Base-by-base conservation (phyloP, 208 protist genomes). In the Phytomonas francai region DNA sequence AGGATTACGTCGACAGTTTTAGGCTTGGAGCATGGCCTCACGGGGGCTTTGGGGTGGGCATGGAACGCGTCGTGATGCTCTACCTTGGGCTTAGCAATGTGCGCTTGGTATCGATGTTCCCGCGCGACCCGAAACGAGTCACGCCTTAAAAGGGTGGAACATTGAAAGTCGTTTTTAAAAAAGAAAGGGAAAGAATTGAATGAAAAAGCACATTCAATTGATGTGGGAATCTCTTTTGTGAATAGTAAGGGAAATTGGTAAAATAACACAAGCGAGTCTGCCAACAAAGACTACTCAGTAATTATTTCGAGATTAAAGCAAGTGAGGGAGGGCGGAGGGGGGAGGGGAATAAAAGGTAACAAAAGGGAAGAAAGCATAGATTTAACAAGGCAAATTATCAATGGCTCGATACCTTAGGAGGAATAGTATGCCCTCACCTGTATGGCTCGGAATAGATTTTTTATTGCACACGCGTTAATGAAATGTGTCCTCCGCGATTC, bases 61-160 rank as follows among this genome's bases (percentile, higher is more conserved):
- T 99, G 25, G 99, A 99, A 90, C 90, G 99, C 59, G 94, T 99
- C 14, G 96, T 99, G 32, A 99, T 99, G 97, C 88, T 99, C 28
- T 99, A 98, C 84, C 88, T 99, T 9, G 98, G 97, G 58, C 85
- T 99, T 7, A 63, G 81, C 73, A 99, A 99, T 84, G 97, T 99
- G 62, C 92, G 98, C 34, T 91, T 98, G 70, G 89, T 89, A 12
- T 99, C 97, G 19, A 73, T 99, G 61, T 99, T 99, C 93, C 99
- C 99, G 25, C 91, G 99, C 70, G 98, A 99, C 81, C 98, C 98
- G 30, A 87, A 95, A 51, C 92, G 99, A 59, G 78, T 98, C 31
- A 93, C 86, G 0, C 98, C 98, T 42, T 80, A 77, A 69, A 32
- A 16, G 12, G 30, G 59, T 9, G 3, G 28, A 36, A 51, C 31